Evolutionary conservation across 2,329 filamentous ascomycete species (phyloP), one percentile per base, ranked within the genome.

Genomic region (Talaromyces sp.): DNA sequence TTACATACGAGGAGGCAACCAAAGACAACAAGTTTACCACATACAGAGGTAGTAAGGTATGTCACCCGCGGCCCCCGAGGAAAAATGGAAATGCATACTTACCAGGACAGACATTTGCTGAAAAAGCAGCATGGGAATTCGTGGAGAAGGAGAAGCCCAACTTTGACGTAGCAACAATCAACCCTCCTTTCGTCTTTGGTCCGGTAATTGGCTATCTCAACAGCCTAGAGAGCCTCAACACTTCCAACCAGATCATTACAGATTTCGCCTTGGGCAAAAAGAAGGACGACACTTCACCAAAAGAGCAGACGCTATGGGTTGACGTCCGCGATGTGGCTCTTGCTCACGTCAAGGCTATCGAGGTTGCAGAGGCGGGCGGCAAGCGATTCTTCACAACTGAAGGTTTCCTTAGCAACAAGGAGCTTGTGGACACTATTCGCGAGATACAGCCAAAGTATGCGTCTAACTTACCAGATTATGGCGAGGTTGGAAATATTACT

Each of bases 181-280:
- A 86, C 71, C 85, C 85, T 60, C 87, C 88, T 0, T 80, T 86
- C 63, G 86, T 88, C 0, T 84, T 89, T 47, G 88, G 88, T 0
- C 88, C 88, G 0, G 77, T 89, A 8, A 83, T 87, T 59, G 84
- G 89, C 69, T 87, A 87, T 68, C 81, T 92, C 2, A 84, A 87
- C 67, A 83, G 80, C 24, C 80, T 90, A 0, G 83, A 86, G n/a
- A 79, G 79, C 1, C 79, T 93, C 67, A 93, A 93, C 78, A 90
- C 89, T 1, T 91, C 88, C 14, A 93, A 92, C 74, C 83, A 87
- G 69, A 84, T 88, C 22, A 83, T 92, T 62, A 80, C 85, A 9
- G 83, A 88, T 66, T 77, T 90, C 60, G 82, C 89, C n/a, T 83
- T 82, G 7, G 90, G 90, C 19, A 83, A 85, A 66, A 83, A 80